Base-by-base conservation (phyloP, 2,329 filamentous ascomycete genomes). In the Aspergillus spinulosporus region DNA sequence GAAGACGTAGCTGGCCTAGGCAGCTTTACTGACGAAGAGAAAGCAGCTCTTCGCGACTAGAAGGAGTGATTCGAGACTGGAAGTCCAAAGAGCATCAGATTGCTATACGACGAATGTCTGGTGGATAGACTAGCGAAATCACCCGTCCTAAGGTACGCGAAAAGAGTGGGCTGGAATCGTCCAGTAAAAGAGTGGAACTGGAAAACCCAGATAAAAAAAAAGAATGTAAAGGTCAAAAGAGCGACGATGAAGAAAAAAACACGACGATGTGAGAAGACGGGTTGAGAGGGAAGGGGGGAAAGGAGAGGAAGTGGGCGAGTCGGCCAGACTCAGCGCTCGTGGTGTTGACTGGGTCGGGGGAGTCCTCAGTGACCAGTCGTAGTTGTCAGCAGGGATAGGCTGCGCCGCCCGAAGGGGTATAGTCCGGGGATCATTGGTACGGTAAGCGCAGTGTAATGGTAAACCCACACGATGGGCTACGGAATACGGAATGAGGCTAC, bases 101-200 rank as follows among this genome's bases (percentile, higher is more conserved):
- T 43, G 43, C 12, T 31, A 9, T 4, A 4, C 2, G 50, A 34
- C n/a, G 34, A 32, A 21, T 43, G 21, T 21, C 21, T 21, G 21
- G 21, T 21, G 21, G 36, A 21, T 21, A 12, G 34, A 37, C 34
- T 39, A 55, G 59, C 62, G 64, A 63, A 49, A 50, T 62, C 61
- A 57, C 64, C 62, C 60, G 67, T 60, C 63, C 64, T 57, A 62
- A 66, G 58, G 68, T 70, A 75, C 72, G 70, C 66, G 71, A 71
- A 71, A 58, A 60, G 59, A 59, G 42, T 56, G 58, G 52, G 68
- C 69, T 21, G 21, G 72, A 72, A 69, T 69, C 72, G 68, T 71
- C 75, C 76, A 77, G 76, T 79, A 71, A 81, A 80, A 70, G 78
- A 81, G 78, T 80, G 78, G 75, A 78, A 78, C 77, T 74, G 74